A percentile compares a stretch with the other conserved stretches of the same genome.
phyloP scores from a whole-genome alignment of 225 moss, liverwort and hornwort genomes.

The Pseudisothecium myosuroides region DNA sequence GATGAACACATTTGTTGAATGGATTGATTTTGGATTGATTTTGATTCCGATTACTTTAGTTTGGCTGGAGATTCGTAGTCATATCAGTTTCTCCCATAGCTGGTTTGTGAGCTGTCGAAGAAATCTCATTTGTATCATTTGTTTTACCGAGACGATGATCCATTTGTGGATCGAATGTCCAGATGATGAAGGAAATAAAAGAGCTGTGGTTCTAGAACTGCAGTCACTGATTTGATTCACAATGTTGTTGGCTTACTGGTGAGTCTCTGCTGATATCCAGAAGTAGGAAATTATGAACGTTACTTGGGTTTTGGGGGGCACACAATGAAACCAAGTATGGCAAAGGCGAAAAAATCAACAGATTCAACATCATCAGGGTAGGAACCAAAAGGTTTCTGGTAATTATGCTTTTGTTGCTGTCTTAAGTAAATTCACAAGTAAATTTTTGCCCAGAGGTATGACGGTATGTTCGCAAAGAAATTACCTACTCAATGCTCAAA shows the following conservation, averaged over 20 bases:
- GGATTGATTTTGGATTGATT: neutral
- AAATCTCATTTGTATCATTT: neutral
- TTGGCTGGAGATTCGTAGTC: neutral
- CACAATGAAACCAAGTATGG: neutral
- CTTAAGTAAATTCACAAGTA: no score
- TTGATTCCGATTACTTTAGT: neutral
- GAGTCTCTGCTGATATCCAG: neutral
- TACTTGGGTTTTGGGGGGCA: neutral
- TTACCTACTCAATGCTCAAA: neutral
- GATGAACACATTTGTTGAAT: neutral
- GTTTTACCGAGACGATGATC: neutral
- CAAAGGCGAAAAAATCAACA: neutral
- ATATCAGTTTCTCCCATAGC: neutral
- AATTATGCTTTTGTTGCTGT: neutral
- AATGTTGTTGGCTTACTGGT: no score
- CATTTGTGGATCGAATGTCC: neutral
- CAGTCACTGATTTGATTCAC: neutral
- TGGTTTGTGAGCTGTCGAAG: neutral
- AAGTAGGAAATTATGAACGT: neutral
- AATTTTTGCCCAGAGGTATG: neutral
- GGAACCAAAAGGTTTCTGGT: neutral
- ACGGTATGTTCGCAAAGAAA: neutral
- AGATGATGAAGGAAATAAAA: neutral
- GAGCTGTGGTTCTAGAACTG: neutral
- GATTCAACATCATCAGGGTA: neutral